Evolutionary conservation across 139 green algal species (phyloP).

Genomic region (Chlorella vulgaris): DNA sequence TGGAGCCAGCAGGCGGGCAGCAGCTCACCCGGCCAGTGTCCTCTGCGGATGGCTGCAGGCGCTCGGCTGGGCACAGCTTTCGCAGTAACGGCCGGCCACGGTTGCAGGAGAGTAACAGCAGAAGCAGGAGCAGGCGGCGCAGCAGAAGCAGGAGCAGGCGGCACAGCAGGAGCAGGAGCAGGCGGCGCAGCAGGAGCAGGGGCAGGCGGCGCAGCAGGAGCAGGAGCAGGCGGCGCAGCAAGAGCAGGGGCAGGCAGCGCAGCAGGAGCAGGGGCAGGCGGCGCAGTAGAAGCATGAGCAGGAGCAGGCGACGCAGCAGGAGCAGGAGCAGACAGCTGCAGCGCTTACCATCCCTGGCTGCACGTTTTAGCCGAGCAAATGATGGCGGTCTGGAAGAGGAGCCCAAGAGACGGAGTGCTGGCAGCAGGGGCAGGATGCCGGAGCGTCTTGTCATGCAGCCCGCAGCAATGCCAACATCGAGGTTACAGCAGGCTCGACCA

Average conservation of each 20-base stretch:
- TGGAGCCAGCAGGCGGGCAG: neutral
- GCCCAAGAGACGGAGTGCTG: no score
- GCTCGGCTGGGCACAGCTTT: neutral
- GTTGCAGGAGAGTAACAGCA: no score
- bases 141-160: neutral
- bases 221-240: neutral
- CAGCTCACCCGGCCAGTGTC: constrained; percentile 6
- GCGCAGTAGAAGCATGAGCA: neutral
- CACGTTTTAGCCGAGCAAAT: no score
- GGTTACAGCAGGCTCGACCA: no score
- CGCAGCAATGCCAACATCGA: no score
- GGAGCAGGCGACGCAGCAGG: neutral
- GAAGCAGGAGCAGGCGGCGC: neutral
- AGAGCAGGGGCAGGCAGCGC: neutral
- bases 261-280: neutral
- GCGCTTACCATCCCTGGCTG: neutral
- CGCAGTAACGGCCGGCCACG: neutral
- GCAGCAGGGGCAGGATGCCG: no score
- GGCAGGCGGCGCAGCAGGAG: neutral
- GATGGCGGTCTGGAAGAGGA: no score
- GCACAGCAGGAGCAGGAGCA: neutral
- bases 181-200: neutral
- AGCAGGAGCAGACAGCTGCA: neutral
- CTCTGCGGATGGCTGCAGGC: neutral
- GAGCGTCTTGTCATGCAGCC: no score